phyloP scores from a whole-genome alignment of 192 early-diverging fungal genomes.

The Allomyces macrogynus region DNA sequence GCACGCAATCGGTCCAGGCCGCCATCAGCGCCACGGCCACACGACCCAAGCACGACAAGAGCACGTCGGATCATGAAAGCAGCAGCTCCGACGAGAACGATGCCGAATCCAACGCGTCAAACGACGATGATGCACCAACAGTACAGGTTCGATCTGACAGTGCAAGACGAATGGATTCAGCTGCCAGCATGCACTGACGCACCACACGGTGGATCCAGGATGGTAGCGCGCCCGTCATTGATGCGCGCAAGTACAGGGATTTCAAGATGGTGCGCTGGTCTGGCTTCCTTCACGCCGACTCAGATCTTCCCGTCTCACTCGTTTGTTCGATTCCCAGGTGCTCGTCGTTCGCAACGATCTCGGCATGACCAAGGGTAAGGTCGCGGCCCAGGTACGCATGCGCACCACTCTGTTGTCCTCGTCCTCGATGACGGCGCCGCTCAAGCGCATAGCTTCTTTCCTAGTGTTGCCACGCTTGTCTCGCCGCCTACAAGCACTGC shows the following conservation, averaged over 20 bases:
- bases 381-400: conserved; percentile 51
- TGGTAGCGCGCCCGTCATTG: background rate
- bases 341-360: conserved; percentile 73
- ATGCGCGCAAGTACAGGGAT: background rate
- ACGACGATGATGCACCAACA: background rate
- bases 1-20: background rate
- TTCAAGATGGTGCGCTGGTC: background rate
- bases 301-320: no score
- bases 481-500: conserved; percentile 56
- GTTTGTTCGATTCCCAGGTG: conserved; percentile 22
- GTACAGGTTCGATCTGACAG: background rate
- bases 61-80: background rate
- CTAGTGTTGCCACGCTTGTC: conserved; percentile 72
- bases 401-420: background rate
- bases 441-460: background rate
- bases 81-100: background rate
- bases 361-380: conserved; percentile 86
- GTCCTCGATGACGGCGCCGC: background rate
- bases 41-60: background rate
- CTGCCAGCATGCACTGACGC: background rate
- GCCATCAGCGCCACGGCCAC: background rate
- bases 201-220: no score
- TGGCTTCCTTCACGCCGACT: no score
- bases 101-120: no score
- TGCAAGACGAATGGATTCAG: no score